Evolutionary conservation across 2,329 filamentous ascomycete genomes (phyloP).

Genomic region (Aspergillus quadricinctus): DNA sequence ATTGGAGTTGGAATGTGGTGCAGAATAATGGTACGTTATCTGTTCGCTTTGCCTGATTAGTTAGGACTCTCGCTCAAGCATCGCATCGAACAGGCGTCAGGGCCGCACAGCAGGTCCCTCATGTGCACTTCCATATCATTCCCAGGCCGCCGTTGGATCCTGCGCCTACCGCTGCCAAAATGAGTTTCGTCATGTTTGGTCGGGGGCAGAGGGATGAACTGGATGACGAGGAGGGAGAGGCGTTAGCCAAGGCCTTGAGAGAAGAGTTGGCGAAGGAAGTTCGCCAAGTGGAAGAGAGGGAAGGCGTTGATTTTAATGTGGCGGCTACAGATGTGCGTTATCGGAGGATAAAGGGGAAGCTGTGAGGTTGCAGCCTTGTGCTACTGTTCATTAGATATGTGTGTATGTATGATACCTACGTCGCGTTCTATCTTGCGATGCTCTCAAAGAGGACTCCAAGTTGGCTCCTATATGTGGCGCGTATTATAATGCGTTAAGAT

Average conservation of each 20-base stretch:
- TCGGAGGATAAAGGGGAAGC: constrained; percentile 14
- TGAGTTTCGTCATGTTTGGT: constrained; percentile 44
- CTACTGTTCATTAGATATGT: neutral
- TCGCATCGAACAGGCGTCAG: constrained; percentile 54
- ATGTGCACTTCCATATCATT: constrained; percentile 93
- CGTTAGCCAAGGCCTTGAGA: constrained; percentile 34
- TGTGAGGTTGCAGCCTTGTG: constrained; percentile 11
- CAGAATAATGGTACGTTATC: constrained; percentile 72
- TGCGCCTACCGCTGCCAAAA: constrained; percentile 14
- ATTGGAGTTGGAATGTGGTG: constrained; percentile 84
- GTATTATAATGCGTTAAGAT: neutral
- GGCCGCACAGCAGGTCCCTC: constrained; percentile 86
- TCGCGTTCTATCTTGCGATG: neutral
- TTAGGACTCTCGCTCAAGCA: neutral
- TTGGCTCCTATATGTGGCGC: neutral
- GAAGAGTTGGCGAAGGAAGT: constrained; percentile 36
- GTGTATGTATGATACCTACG: neutral
- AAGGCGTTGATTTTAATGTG: constrained; percentile 34
- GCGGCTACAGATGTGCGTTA: constrained; percentile 6
- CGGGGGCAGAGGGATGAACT: constrained; percentile 45
- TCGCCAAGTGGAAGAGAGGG: constrained; percentile 28
- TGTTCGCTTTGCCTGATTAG: neutral
- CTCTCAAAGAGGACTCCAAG: neutral
- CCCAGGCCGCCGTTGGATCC: constrained; percentile 59
- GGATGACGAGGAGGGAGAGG: constrained; percentile 43